Conservation (phyloP, 768 basidiomycete species). For the Termitomyces sp. region DNA sequence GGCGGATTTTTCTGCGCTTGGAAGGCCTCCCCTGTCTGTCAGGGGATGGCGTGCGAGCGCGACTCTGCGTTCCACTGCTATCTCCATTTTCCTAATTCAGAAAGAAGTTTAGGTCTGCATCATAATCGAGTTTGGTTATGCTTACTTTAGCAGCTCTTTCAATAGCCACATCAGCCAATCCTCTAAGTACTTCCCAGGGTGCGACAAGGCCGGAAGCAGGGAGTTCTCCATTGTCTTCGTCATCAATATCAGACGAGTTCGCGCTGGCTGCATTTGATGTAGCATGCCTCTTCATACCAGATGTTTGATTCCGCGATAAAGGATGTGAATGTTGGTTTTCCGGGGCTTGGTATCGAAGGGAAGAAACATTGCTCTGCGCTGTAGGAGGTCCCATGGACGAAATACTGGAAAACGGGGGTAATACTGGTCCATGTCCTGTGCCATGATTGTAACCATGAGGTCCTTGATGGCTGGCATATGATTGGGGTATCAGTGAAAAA, state of each 20-base stretch:
- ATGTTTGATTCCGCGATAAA: slow-evolving; percentile 30
- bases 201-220: slow-evolving; percentile 81
- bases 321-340: slow-evolving; percentile 36
- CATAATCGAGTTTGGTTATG: slow-evolving; percentile 6
- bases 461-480: slow-evolving; percentile 38
- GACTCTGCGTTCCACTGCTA: slow-evolving; percentile 71
- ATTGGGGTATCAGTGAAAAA: slow-evolving; percentile 36
- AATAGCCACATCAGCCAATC: slow-evolving; percentile 77
- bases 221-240: slow-evolving; percentile 76
- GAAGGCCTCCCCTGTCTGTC: slow-evolving; percentile 65
- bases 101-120: slow-evolving; percentile 13
- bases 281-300: slow-evolving; percentile 57
- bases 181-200: slow-evolving; percentile 82
- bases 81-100: slow-evolving; percentile 67
- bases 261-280: slow-evolving; percentile 72
- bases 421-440: slow-evolving; percentile 44
- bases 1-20: slow-evolving; percentile 71
- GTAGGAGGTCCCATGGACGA: slow-evolving; percentile 50
- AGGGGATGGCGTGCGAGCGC: slow-evolving; percentile 69
- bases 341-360: slow-evolving; percentile 52
- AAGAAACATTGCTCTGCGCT: slow-evolving; percentile 49
- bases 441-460: slow-evolving; percentile 32
- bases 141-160: slow-evolving; percentile 74
- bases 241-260: slow-evolving; percentile 82
- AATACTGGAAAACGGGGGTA: slow-evolving; percentile 72